phyloP scores from a whole-genome alignment of 768 basidiomycete genomes.

The Boletus reticulatus region DNA sequence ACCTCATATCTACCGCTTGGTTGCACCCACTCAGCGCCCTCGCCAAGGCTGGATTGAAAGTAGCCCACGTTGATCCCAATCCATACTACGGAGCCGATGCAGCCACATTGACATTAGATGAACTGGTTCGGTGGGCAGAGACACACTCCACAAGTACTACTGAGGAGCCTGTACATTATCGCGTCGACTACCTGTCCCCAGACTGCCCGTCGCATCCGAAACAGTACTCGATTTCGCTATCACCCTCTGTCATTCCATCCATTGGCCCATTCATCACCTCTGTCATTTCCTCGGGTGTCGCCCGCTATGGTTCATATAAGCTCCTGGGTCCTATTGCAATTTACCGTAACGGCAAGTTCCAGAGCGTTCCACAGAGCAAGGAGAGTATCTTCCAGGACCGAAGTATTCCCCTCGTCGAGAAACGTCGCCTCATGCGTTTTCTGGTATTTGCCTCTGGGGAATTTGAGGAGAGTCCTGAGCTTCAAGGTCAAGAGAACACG shows the following conservation, averaged over 20 bases:
- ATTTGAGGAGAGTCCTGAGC: conserved; percentile 61
- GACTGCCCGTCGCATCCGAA: conserved; percentile 54
- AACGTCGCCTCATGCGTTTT: conserved; percentile 90
- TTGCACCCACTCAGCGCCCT: conserved; percentile 58
- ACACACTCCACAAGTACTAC: conserved; percentile 22
- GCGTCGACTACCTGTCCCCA: conserved; percentile 40
- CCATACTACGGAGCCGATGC: conserved; percentile 82
- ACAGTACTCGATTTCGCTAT: conserved; percentile 84
- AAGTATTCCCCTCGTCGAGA: conserved; percentile 74
- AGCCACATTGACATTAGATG: conserved; percentile 79
- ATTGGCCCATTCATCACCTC: conserved; percentile 76
- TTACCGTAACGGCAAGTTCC: conserved; percentile 47
- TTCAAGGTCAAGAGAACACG: conserved; percentile 51
- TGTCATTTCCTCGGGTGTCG: conserved; percentile 78
- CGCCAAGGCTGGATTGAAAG: conserved; percentile 82
- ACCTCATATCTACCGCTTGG: conserved; percentile 2
- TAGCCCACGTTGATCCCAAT: conserved; percentile 86
- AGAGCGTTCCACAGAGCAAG: conserved; percentile 83
- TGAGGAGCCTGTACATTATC: conserved; percentile 15
- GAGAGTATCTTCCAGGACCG: conserved; percentile 91
- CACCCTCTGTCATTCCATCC: conserved; percentile 78
- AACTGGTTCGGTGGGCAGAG: conserved; percentile 71
- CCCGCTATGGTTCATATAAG: conserved; percentile 89
- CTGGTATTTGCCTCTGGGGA: conserved; percentile 77
- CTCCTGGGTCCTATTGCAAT: conserved; percentile 71